Base-by-base conservation (phyloP, 2,329 filamentous ascomycete species). In the Colletotrichum australisinense region DNA sequence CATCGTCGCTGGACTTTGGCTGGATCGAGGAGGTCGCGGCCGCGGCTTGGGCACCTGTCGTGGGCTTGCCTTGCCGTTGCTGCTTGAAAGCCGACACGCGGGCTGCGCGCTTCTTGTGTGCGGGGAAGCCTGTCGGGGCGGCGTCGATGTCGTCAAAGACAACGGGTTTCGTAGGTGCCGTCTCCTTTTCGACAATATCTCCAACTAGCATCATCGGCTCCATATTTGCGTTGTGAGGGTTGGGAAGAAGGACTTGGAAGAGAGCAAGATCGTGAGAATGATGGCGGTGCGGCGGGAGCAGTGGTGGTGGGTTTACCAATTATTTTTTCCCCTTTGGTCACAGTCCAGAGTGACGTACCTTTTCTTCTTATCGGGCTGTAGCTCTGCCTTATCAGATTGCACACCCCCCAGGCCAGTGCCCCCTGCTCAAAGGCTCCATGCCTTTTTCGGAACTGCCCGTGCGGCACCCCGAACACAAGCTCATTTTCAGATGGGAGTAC, bases 41-140 rank as follows among this genome's bases (percentile, higher is more conserved):
- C 9, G 76, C 75, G 16, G 72, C 28, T 9, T 26, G 76, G 57
- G 80, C 77, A 14, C 81, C 76, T 75, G 82, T 69, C 35, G 75
- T 68, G 56, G 76, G 62, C 12, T 79, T 76, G 7, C 75, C 75
- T 63, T 86, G 83, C 74, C 89, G 87, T 79, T 91, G 90, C 78
- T 94, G 92, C 81, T 95, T 97, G 85, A 98, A 98, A 1, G 93
- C 89, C 1, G 95, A 98, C 8, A 90, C 83, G 70, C 89, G 89
- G 69, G 87, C 42, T 19, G 42, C 88, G 76, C 95, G 91, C 81
- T 94, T 95, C 82, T 93, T 97, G 81, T 95, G 95, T 72, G 92
- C 91, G n/a, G 97, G 97, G 77, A 98, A 98, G 1, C 97, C 97
- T 14, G 90, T 91, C 5, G 86, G 82, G 24, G 86, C 84, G 11